Evolutionary conservation across 495 filamentous ascomycete genomes (phyloP).

Genomic region (Podospora fimiseda): DNA sequence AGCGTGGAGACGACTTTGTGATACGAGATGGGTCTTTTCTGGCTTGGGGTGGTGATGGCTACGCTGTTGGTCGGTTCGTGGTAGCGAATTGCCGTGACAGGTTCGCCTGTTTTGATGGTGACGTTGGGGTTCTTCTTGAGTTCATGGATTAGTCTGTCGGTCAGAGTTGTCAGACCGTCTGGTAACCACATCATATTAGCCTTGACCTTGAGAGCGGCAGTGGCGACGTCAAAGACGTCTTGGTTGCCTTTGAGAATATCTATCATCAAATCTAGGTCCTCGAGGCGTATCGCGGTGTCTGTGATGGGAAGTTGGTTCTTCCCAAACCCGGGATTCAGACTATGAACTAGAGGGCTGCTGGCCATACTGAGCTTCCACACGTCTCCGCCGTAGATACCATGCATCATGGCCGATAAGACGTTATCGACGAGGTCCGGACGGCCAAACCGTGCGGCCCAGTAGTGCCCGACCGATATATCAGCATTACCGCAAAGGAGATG

Average conservation of each 20-base stretch:
- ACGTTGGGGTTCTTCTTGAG: conserved; percentile 46
- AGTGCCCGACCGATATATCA: conserved; percentile 68
- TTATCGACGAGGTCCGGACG: conserved; percentile 58
- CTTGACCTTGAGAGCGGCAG: neutral
- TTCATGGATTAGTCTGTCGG: conserved; percentile 38
- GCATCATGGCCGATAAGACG: conserved; percentile 67
- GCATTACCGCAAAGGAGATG: neutral
- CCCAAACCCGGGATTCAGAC: neutral
- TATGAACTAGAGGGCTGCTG: conserved; percentile 31
- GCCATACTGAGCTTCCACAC: conserved; percentile 69
- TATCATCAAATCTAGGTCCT: conserved; percentile 4
- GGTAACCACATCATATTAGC: conserved; percentile 39
- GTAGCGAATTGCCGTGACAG: conserved; percentile 32
- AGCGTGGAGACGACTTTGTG: conserved; percentile 69
- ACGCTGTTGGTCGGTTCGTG: conserved; percentile 12
- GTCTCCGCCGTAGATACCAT: conserved; percentile 94
- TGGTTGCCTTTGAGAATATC: neutral
- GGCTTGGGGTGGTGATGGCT: conserved; percentile 18
- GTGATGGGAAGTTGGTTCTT: neutral
- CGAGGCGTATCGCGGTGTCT: neutral
- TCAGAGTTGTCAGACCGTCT: conserved; percentile 51
- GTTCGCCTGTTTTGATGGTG: conserved; percentile 41
- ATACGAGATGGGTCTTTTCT: conserved; percentile 29
- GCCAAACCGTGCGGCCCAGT: conserved; percentile 53
- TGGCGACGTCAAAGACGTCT: conserved; percentile 4